Conservation (phyloP, 179 eudicot genomes). For the Silene coronaria region DNA sequence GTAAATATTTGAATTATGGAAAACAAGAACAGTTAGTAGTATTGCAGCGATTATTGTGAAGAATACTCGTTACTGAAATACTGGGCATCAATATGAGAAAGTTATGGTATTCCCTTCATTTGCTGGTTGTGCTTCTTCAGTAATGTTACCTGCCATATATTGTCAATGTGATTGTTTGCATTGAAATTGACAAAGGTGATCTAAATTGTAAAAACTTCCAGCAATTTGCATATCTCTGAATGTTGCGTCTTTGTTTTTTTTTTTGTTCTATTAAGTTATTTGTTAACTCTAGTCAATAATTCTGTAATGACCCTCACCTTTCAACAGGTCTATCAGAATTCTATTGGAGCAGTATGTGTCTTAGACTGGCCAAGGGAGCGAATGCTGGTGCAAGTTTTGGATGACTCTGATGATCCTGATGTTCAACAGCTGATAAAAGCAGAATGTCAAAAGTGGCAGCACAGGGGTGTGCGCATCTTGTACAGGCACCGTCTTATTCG, state of each 20-base stretch:
- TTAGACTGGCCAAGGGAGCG: conserved; percentile 91
- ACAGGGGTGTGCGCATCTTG: conserved; percentile 65
- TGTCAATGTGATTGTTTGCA: background rate
- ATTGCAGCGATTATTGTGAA: background rate
- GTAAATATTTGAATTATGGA: background rate
- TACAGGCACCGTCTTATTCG: conserved; percentile 89
- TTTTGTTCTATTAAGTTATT: background rate
- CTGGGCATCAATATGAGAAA: background rate
- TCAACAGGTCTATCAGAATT: conserved; percentile 78
- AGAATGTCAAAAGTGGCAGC: conserved; percentile 88
- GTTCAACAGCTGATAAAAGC: conserved; percentile 71
- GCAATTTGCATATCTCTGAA: background rate
- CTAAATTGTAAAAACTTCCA: background rate
- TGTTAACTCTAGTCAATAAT: background rate
- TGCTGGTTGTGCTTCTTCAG: background rate
- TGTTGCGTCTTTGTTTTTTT: background rate
- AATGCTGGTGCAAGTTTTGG: conserved; percentile 88
- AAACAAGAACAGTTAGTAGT: background rate
- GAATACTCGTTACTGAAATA: background rate
- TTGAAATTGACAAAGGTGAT: background rate
- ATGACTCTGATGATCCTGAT: conserved; percentile 77
- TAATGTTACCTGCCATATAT: background rate
- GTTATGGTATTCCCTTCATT: background rate
- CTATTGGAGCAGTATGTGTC: conserved; percentile 70
- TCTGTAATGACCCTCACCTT: conserved; percentile 20